phyloP scores from a whole-genome alignment of 2,329 filamentous ascomycete species.

The Plenodomus biglobosus region DNA sequence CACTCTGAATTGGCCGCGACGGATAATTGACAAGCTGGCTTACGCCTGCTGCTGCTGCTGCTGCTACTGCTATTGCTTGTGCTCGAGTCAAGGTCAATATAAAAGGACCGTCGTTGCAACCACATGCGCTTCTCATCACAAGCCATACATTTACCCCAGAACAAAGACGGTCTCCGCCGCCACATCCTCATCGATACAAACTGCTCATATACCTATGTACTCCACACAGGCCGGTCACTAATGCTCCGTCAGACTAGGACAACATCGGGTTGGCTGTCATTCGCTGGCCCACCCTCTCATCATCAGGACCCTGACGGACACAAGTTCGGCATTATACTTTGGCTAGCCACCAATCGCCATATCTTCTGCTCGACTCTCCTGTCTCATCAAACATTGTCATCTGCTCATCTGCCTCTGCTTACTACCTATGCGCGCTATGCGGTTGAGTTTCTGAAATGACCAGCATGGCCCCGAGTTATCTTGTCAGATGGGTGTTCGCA shows the following conservation, averaged over 20 bases:
- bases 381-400: neutral
- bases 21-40: neutral
- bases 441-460: neutral
- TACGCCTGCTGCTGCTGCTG: too few relatives aligned
- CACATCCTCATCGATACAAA: conserved; percentile 10
- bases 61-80: neutral
- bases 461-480: neutral
- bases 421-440: neutral
- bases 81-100: neutral
- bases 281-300: neutral
- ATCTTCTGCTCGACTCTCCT: neutral
- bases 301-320: neutral
- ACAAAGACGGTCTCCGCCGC: conserved; percentile 19
- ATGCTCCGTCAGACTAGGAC: neutral
- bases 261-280: neutral
- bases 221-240: neutral
- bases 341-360: neutral
- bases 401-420: neutral
- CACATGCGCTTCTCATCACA: conserved; percentile 8
- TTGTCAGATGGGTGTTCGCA: neutral
- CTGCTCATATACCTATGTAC: conserved; percentile 8
- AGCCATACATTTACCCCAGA: conserved; percentile 22
- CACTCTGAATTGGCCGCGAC: neutral
- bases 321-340: neutral
- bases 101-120: neutral